phyloP scores from a whole-genome alignment of 352 stramenopile genomes.

The Phytophthora tubulina region DNA sequence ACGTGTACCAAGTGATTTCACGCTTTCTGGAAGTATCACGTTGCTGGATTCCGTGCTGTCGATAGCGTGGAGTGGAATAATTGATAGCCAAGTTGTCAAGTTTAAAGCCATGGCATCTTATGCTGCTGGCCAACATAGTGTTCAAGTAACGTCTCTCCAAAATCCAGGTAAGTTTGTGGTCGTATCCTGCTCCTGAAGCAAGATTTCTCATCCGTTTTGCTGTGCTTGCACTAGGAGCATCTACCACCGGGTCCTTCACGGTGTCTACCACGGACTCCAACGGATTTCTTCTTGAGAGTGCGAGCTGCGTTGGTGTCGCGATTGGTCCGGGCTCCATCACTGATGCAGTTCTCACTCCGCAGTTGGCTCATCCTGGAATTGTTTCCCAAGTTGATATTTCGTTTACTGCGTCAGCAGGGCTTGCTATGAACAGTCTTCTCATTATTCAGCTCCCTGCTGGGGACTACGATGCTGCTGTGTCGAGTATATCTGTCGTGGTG shows the following conservation, averaged over 20 bases:
- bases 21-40: constrained; percentile 3
- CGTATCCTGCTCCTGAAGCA: neutral
- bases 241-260: constrained; percentile 44
- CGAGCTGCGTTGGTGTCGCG: constrained; percentile 32
- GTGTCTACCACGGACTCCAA: constrained; percentile 50
- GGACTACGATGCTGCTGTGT: constrained; percentile 51
- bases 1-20: constrained; percentile 29
- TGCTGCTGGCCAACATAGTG: constrained; percentile 21
- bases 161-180: constrained; percentile 46
- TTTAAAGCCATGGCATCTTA: constrained; percentile 27
- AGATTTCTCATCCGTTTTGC: constrained; percentile 2
- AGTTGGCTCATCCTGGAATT: constrained; percentile 58
- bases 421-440: constrained; percentile 49
- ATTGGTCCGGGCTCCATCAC: constrained; percentile 48
- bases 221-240: constrained; percentile 36
- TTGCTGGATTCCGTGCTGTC: constrained; percentile 24
- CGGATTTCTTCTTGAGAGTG: constrained; percentile 49
- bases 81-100: constrained; percentile 17
- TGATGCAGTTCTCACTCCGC: constrained; percentile 41
- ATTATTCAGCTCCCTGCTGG: constrained; percentile 46
- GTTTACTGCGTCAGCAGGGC: constrained; percentile 60
- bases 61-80: constrained; percentile 8
- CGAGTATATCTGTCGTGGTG: constrained; percentile 39
- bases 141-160: constrained; percentile 37
- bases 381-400: constrained; percentile 50